Evolutionary conservation across 2,329 filamentous ascomycete genomes (phyloP).

Genomic region (Fusarium sp.): DNA sequence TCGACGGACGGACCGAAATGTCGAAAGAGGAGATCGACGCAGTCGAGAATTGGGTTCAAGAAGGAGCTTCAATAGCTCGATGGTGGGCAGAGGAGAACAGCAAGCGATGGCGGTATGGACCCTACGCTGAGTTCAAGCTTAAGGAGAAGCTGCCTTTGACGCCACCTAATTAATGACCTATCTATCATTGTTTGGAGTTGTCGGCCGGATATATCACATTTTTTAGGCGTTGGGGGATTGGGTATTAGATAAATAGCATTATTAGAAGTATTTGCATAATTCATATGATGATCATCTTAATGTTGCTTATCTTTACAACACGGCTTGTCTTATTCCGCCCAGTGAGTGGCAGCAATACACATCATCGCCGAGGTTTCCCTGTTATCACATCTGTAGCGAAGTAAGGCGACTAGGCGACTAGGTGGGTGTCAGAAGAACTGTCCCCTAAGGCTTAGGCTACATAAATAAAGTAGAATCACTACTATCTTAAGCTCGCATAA

Average conservation of each 20-base stretch:
- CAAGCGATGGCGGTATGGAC: conserved; percentile 50
- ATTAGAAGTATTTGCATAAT: not conserved
- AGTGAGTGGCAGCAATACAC: too few relatives aligned
- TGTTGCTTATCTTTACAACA: not conserved
- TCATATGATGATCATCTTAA: not conserved
- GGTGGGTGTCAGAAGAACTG: too few relatives aligned
- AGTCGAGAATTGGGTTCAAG: conserved; percentile 48
- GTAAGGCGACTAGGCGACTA: too few relatives aligned
- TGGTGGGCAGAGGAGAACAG: conserved; percentile 53
- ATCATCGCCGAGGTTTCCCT: too few relatives aligned
- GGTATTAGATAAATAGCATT: not conserved
- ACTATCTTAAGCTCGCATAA: too few relatives aligned
- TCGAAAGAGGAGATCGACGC: conserved; percentile 13
- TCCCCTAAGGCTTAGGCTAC: too few relatives aligned
- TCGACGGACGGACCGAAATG: conserved; percentile 21
- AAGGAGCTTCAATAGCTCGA: conserved; percentile 48
- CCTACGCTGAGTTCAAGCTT: conserved; percentile 8
- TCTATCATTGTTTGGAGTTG: conserved; percentile 5
- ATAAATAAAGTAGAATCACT: too few relatives aligned
- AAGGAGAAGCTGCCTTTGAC: conserved; percentile 1
- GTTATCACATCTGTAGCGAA: too few relatives aligned
- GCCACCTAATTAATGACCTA: not conserved
- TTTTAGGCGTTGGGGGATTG: not conserved
- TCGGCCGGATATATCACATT: not conserved
- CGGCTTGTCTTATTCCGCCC: too few relatives aligned